Evolutionary conservation across 345 rosid genomes (phyloP).

Genomic region (Reutealis trisperma): DNA sequence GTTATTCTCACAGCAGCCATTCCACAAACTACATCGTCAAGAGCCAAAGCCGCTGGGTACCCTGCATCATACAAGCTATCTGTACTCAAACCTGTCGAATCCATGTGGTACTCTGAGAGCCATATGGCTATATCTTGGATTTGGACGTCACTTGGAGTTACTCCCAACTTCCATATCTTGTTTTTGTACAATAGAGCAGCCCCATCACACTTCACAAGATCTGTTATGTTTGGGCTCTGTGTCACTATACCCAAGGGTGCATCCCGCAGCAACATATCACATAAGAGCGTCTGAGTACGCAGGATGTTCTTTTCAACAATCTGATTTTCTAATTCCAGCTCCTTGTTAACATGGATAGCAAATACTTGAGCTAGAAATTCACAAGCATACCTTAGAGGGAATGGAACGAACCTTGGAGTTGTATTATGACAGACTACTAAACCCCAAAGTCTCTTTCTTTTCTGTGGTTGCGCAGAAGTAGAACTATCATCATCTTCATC

Average conservation of each 20-base stretch:
- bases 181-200: constrained; percentile 80
- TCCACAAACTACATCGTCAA: constrained; percentile 81
- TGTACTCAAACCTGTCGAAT: constrained; percentile 93
- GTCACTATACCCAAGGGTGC: constrained; percentile 88
- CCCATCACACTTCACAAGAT: constrained; percentile 93
- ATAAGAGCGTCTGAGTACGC: constrained; percentile 87
- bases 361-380: constrained; percentile 94
- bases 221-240: constrained; percentile 88
- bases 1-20: constrained; percentile 97
- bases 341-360: constrained; percentile 90
- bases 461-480: constrained; percentile 52
- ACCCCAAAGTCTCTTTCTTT: constrained; percentile 94
- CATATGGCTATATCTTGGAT: constrained; percentile 68
- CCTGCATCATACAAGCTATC: constrained; percentile 95
- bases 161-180: constrained; percentile 68
- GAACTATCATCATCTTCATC: constrained; percentile 57
- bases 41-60: constrained; percentile 65
- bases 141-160: constrained; percentile 71
- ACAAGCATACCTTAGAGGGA: constrained; percentile 95
- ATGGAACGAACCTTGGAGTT: constrained; percentile 85
- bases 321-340: constrained; percentile 80
- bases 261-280: constrained; percentile 95
- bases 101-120: constrained; percentile 76
- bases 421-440: constrained; percentile 92
- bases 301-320: constrained; percentile 83